These are phyloP conservation scores for Microsporum canis DNA, from an alignment of 2,329 filamentous ascomycete genomes.

Conservation along the genomic window DNA sequence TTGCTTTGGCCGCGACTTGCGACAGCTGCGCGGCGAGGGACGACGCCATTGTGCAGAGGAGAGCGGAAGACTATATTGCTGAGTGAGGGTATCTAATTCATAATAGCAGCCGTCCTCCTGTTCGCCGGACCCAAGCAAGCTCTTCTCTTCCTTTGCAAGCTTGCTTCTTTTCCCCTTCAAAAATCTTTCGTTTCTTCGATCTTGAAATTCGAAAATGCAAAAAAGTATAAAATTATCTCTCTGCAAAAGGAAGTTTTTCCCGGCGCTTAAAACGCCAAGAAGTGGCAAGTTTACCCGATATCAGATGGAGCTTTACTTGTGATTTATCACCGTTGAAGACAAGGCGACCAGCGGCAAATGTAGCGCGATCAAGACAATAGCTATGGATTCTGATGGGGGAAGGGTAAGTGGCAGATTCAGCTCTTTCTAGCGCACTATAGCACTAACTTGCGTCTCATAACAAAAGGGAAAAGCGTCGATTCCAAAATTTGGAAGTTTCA, in stretches of 20 bases:
- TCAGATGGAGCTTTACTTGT: slow-evolving; percentile 1
- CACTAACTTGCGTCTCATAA: background rate
- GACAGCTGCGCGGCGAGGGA: slow-evolving; percentile 88
- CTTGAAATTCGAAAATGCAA: background rate
- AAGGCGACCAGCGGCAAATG: background rate
- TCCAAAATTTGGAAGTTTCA: slow-evolving; percentile 68
- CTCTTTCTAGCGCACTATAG: background rate
- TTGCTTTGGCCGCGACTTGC: slow-evolving; percentile 80
- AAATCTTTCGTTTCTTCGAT: background rate
- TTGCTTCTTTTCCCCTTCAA: background rate
- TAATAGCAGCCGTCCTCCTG: background rate
- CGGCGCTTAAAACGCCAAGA: slow-evolving; percentile 11
- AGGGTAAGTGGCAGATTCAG: slow-evolving; percentile 22
- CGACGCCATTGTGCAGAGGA: slow-evolving; percentile 53
- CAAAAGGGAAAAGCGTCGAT: slow-evolving; percentile 34
- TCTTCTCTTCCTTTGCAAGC: background rate
- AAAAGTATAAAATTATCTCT: slow-evolving; percentile 17
- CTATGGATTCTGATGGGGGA: slow-evolving; percentile 27
- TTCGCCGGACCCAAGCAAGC: background rate
- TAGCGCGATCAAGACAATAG: background rate
- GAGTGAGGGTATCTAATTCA: slow-evolving; percentile 5
- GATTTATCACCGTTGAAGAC: background rate
- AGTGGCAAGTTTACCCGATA: slow-evolving; percentile 15
- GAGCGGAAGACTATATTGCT: background rate
- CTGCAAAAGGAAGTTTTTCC: slow-evolving; percentile 20